A percentile compares a stretch with the other conserved stretches of the same genome.
phyloP scores from a whole-genome alignment of 805 yeast genomes.

The Kodamaea restingae region DNA sequence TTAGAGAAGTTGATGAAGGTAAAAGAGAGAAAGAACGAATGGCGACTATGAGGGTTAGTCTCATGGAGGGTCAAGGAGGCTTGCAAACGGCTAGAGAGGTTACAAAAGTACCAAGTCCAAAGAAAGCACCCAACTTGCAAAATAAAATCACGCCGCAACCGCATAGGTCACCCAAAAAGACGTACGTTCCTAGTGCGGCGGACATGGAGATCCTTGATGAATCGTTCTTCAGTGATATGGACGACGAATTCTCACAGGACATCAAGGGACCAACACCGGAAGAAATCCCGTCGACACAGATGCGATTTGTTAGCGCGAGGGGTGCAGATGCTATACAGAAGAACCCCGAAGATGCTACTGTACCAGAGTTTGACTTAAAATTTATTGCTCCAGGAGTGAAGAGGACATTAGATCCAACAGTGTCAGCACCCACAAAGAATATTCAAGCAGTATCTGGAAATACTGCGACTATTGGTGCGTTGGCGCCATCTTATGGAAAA shows the following conservation, averaged over 20 bases:
- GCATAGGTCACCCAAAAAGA: conserved; percentile 7
- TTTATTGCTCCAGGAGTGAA: conserved; percentile 47
- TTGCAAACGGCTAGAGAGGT: not conserved
- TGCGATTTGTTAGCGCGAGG: conserved; percentile 58
- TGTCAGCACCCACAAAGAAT: conserved; percentile 40
- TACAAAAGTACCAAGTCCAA: not conserved
- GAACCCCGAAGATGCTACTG: conserved; percentile 35
- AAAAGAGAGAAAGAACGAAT: conserved; percentile 24
- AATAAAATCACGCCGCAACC: not conserved
- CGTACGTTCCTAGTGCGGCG: conserved; percentile 10
- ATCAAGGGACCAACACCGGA: conserved; percentile 3
- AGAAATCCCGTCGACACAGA: conserved; percentile 9
- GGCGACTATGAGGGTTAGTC: conserved; percentile 7
- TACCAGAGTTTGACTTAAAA: conserved; percentile 53
- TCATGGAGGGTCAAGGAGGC: conserved; percentile 9
- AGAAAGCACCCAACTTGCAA: not conserved
- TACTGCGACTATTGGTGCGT: not conserved
- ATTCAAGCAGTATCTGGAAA: not conserved
- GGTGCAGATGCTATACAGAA: conserved; percentile 55
- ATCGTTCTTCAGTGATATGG: conserved; percentile 39
- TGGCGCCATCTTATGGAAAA: not conserved
- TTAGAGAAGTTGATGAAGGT: conserved; percentile 33
- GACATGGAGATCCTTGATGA: conserved; percentile 36
- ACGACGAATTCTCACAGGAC: conserved; percentile 9
- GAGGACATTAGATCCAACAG: conserved; percentile 60